phyloP scores from a whole-genome alignment of 768 basidiomycete genomes.

The Lactifluus subvellereus region DNA sequence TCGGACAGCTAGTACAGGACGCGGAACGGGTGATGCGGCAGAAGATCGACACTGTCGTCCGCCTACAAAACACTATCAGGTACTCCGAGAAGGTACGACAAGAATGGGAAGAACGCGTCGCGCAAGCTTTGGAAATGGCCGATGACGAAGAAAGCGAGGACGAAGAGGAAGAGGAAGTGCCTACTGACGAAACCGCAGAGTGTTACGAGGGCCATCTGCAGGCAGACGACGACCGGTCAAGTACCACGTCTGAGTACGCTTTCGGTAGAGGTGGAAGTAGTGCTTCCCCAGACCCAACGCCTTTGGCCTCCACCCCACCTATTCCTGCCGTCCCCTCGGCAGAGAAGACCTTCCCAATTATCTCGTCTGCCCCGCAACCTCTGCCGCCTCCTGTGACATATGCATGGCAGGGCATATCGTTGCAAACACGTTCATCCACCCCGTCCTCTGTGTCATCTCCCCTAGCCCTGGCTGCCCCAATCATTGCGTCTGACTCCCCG shows the following conservation, averaged over 20 bases:
- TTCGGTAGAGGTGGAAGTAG: slow-evolving; percentile 35
- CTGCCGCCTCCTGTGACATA: slow-evolving; percentile 32
- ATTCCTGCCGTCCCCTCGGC: slow-evolving; percentile 24
- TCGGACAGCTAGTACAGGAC: slow-evolving; percentile 79
- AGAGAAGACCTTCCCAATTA: slow-evolving; percentile 16
- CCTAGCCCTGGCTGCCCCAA: slow-evolving; percentile 77
- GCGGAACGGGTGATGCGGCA: slow-evolving; percentile 84
- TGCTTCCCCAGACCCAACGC: slow-evolving; percentile 58
- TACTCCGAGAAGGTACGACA: slow-evolving; percentile 96
- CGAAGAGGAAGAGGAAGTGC: slow-evolving; percentile 34
- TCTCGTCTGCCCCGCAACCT: slow-evolving; percentile 28
- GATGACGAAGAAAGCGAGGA: slow-evolving; percentile 44
- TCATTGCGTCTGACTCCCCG: slow-evolving; percentile 59
- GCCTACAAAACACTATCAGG: slow-evolving; percentile 94
- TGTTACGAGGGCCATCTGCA: slow-evolving; percentile 24
- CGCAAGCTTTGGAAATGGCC: slow-evolving; percentile 51
- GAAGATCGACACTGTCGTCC: slow-evolving; percentile 91
- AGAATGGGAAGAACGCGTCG: slow-evolving; percentile 93
- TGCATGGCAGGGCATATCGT: slow-evolving; percentile 37
- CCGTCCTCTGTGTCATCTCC: slow-evolving; percentile 87
- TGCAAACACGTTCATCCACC: slow-evolving; percentile 78
- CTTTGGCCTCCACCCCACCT: slow-evolving; percentile 53
- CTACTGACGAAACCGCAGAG: slow-evolving; percentile 24
- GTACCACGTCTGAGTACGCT: slow-evolving; percentile 61
- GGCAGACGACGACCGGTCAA: slow-evolving; percentile 46